A percentile compares a stretch with the other conserved stretches of the same genome.
These are phyloP conservation scores for Lachancea lanzarotensis DNA, from an alignment of 805 yeast species.

Conservation along the genomic window DNA sequence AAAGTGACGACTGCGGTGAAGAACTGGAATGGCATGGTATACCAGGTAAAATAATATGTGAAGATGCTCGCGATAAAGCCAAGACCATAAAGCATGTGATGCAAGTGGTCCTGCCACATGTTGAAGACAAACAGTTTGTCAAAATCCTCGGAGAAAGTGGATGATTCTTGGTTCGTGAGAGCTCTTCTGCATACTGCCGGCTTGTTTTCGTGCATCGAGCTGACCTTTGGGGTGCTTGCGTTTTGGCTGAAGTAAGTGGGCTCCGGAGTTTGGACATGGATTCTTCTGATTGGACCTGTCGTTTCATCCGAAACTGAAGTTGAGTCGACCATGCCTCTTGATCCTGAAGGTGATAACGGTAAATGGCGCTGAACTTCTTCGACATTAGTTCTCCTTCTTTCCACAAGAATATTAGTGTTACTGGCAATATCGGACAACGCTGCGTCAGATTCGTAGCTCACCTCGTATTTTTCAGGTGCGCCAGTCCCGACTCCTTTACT, in stretches of 20 bases:
- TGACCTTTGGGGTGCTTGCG: background rate
- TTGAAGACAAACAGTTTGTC: slow-evolving; percentile 14
- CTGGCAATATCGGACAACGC: slow-evolving; percentile 13
- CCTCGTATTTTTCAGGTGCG: background rate
- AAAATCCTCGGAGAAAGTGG: slow-evolving; percentile 3
- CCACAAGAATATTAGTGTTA: slow-evolving; percentile 1
- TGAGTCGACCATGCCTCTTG: background rate
- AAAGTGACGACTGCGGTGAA: slow-evolving; percentile 54
- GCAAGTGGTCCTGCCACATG: slow-evolving; percentile 20
- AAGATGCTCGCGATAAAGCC: slow-evolving; percentile 18
- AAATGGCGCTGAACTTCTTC: background rate
- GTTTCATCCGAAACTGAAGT: background rate
- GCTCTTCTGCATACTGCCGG: slow-evolving; percentile 16
- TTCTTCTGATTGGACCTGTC: background rate
- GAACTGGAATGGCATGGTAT: slow-evolving; percentile 56
- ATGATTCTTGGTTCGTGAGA: slow-evolving; percentile 16
- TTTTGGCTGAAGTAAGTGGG: background rate
- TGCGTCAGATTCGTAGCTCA: background rate
- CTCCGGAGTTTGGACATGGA: slow-evolving; percentile 2
- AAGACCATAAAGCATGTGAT: slow-evolving; percentile 16
- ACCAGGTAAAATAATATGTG: slow-evolving; percentile 30
- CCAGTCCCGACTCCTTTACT: slow-evolving; percentile 1
- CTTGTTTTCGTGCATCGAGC: background rate
- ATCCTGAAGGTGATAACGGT: background rate
- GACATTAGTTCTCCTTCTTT: background rate